A percentile compares a stretch with the other conserved stretches of the same genome.
Evolutionary conservation across 768 basidiomycete species (phyloP).

Genomic region (Collybiopsis luxurians): DNA sequence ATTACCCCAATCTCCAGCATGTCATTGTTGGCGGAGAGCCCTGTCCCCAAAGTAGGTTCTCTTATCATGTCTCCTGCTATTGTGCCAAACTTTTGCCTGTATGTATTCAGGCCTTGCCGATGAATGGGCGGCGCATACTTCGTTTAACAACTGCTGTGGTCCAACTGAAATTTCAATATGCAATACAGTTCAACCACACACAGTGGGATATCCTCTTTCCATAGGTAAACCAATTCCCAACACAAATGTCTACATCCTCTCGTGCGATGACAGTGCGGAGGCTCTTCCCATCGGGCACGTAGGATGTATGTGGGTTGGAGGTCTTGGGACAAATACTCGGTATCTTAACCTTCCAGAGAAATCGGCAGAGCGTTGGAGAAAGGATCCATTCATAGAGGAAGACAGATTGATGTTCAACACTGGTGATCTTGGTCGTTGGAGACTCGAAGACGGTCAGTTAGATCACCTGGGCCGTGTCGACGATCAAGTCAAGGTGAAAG

Average conservation of each 20-base stretch:
- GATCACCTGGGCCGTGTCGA: constrained; percentile 39
- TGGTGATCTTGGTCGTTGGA: constrained; percentile 41
- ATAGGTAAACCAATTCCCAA: constrained; percentile 44
- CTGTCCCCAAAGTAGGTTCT: constrained; percentile 40
- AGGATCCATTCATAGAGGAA: constrained; percentile 40
- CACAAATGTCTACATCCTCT: constrained; percentile 41
- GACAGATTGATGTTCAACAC: constrained; percentile 46
- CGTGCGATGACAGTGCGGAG: constrained; percentile 23
- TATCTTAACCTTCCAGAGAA: constrained; percentile 29
- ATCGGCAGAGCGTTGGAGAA: constrained; percentile 35
- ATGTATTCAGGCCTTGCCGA: constrained; percentile 28
- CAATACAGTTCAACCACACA: constrained; percentile 42
- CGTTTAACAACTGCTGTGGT: constrained; percentile 34
- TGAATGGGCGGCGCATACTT: constrained; percentile 3
- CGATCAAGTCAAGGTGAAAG: constrained; percentile 51
- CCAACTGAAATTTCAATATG: constrained; percentile 47
- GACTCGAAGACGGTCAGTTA: constrained; percentile 31
- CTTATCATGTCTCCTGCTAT: not conserved
- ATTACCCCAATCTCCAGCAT: constrained; percentile 52
- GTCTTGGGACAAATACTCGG: constrained; percentile 26
- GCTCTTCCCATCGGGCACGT: constrained; percentile 36
- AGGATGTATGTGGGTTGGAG: constrained; percentile 49
- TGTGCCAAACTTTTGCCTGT: not conserved
- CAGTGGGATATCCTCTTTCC: constrained; percentile 28
- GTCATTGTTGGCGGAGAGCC: constrained; percentile 59